Base-by-base conservation (phyloP, 176 grass and related monocot species). In the Paspalum notatum region DNA sequence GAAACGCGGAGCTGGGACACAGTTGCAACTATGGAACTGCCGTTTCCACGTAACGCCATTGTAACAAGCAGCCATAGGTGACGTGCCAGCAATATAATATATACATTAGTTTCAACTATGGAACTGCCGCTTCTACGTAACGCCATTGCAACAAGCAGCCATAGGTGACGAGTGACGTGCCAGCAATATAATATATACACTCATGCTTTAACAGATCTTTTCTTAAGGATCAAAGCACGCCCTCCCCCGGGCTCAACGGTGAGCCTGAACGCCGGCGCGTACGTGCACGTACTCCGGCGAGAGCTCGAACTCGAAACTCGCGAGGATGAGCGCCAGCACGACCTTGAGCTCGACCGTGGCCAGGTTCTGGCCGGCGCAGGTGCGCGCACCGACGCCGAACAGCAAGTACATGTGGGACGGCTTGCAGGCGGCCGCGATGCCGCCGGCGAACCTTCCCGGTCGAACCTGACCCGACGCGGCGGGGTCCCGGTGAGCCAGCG, bases 331-430 rank as follows among this genome's bases (percentile, higher is more conserved):
- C 6, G 66, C 43, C 11, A 68, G n/a, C 5, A 68, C 11, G 12
- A 68, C n/a, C 66, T 98, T 98, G 22, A 94, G 65, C 75, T 94
- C 95, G 14, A 84, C 87, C 87, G 92, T 92, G 52, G 91, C 95
- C 40, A 97, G 79, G 74, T 92, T 97, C 59, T 97, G 95, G 4
- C 91, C 95, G 1, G 65, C 72, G 46, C 95, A 97, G 7, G 80
- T 94, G 46, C 91, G 77, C 5, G 46, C 38, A 5, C 95, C 95
- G 1, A 90, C 10, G 0, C 95, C 95, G 8, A 94, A 94, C 14
- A 90, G 91, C 68, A 86, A 83, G 80, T 97, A 92, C 85, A 84
- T 82, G 10, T 91, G 87, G 18, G 83, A 59, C 65, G 72, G 79
- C 16, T 75, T 82, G 83, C 87, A 92, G 11, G 94, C 85, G 2